These are phyloP conservation scores for Paramecium primaurelia DNA, from an alignment of 73 alveolate species.

Conservation along the genomic window DNA sequence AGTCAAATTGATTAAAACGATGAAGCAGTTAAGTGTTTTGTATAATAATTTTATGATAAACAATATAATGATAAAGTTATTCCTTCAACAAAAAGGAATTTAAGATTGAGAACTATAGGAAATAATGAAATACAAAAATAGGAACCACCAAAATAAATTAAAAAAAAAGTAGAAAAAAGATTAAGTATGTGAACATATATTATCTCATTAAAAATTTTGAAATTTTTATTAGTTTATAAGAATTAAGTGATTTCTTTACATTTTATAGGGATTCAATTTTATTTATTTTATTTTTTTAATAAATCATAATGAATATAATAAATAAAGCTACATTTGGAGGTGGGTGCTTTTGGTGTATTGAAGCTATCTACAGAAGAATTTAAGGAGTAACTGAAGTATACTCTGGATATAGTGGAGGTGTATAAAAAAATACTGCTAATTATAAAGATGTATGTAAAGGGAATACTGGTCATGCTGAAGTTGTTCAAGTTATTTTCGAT, in stretches of 20 bases:
- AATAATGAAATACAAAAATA: neutral
- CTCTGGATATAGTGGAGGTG: slow-evolving; percentile 63
- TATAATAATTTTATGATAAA: neutral
- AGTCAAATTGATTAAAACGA: neutral
- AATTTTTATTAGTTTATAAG: neutral
- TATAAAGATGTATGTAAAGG: slow-evolving; percentile 42
- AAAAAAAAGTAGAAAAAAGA: neutral
- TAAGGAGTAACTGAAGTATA: slow-evolving; percentile 45
- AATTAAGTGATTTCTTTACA: neutral
- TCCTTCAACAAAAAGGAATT: neutral
- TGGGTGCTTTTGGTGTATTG: slow-evolving; percentile 64
- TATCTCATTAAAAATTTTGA: neutral
- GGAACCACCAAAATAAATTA: neutral
- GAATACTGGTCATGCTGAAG: slow-evolving; percentile 55
- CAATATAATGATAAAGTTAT: neutral
- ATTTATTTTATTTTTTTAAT: neutral
- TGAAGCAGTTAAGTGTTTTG: neutral
- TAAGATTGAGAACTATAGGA: neutral
- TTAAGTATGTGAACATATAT: neutral
- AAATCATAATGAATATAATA: neutral
- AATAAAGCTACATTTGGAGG: slow-evolving; percentile 58
- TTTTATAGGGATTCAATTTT: neutral
- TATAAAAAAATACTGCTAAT: neutral
- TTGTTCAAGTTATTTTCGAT: slow-evolving; percentile 20
- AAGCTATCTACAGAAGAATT: slow-evolving; percentile 55